These are phyloP conservation scores for Ilyonectria sp. DNA, from an alignment of 2,329 filamentous ascomycete genomes.

Conservation along the genomic window DNA sequence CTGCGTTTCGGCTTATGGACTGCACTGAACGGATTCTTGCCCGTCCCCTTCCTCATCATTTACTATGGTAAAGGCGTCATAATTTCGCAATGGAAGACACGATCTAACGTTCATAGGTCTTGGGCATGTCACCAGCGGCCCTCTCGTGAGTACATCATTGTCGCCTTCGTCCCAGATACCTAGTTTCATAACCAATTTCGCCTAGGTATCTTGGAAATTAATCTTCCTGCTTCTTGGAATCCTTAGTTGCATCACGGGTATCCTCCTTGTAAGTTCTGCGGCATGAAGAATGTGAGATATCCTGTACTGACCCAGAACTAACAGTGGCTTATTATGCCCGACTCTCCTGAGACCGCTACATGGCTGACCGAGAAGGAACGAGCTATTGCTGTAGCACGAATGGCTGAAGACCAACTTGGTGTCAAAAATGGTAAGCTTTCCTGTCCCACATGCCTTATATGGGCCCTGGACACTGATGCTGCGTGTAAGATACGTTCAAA, in stretches of 20 bases:
- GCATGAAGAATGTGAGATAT: background rate
- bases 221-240: constrained; percentile 4
- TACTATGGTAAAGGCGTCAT: background rate
- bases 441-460: background rate
- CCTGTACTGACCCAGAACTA: background rate
- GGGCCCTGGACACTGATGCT: background rate
- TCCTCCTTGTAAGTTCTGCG: background rate
- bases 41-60: background rate
- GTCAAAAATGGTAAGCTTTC: constrained; percentile 3
- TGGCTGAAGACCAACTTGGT: background rate
- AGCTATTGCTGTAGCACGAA: background rate
- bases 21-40: constrained; percentile 2
- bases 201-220: constrained; percentile 1
- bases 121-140: background rate
- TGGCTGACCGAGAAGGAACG: background rate
- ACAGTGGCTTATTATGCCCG: background rate
- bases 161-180: background rate
- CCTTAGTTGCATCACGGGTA: constrained; percentile 1
- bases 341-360: background rate
- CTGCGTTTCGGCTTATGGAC: background rate
- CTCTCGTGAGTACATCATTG: background rate
- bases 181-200: background rate
- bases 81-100: background rate
- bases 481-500: background rate
- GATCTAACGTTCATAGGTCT: background rate